A percentile compares a stretch with the other conserved stretches of the same genome.
Evolutionary conservation across 768 basidiomycete genomes (phyloP).

Genomic region (Pulveroboletus sp.): DNA sequence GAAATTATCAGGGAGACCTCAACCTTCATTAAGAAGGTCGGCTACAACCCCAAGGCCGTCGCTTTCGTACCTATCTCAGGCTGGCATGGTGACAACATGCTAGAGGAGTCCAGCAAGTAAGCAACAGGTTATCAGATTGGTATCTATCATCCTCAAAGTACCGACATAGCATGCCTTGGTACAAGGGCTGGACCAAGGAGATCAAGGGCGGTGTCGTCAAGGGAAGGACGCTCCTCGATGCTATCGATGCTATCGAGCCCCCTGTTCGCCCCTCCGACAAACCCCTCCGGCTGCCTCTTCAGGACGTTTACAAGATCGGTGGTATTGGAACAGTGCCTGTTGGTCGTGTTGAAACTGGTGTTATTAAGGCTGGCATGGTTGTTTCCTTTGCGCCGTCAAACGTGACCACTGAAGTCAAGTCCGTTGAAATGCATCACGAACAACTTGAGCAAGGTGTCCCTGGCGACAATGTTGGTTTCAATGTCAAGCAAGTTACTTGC

Average conservation of each 20-base stretch:
- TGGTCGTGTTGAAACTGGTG: conserved; percentile 99
- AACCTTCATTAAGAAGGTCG: conserved; percentile 99
- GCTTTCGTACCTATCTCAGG: conserved; percentile 99
- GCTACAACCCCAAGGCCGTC: conserved; percentile 98
- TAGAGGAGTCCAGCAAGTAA: conserved; percentile 95
- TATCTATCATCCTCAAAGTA: conserved; percentile 13
- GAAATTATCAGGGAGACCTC: conserved; percentile 99
- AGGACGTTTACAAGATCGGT: conserved; percentile 99
- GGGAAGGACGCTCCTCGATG: conserved; percentile 99
- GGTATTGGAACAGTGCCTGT: conserved; percentile 99
- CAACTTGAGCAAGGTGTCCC: conserved; percentile 91
- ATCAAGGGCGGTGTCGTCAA: conserved; percentile 88
- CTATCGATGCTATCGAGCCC: conserved; percentile 99
- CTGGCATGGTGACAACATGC: conserved; percentile 99
- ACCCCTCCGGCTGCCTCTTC: conserved; percentile 99
- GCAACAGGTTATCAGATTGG: conserved; percentile 22
- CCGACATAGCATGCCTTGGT: conserved; percentile 87
- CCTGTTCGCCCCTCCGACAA: conserved; percentile 96
- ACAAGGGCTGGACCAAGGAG: conserved; percentile 99
- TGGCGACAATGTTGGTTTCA: conserved; percentile 99
- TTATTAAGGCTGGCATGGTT: conserved; percentile 99
- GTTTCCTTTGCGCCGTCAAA: conserved; percentile 95
- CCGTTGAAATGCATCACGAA: conserved; percentile 99
- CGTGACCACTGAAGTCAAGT: conserved; percentile 99
- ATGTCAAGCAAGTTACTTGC: conserved; percentile 72